Conservation (phyloP, 2,329 filamentous ascomycete species). For the Xylariaceae sp. region DNA sequence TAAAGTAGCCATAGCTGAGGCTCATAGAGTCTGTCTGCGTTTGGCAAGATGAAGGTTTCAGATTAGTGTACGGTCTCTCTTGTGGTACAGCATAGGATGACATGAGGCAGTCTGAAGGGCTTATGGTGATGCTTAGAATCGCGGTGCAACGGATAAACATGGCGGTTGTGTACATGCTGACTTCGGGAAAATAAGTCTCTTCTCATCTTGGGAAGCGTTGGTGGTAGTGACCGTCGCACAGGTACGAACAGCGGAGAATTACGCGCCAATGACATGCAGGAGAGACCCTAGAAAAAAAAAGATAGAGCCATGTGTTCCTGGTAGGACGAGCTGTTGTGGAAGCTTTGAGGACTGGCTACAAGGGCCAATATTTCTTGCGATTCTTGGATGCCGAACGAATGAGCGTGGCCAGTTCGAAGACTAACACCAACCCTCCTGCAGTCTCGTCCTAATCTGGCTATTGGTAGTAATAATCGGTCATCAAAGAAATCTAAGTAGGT, state of each 20-base stretch:
- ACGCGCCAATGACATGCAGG: slow-evolving; percentile 35
- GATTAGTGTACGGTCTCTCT: slow-evolving; percentile 40
- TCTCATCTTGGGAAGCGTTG: slow-evolving; percentile 41
- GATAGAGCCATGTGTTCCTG: slow-evolving; percentile 41
- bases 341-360: slow-evolving; percentile 1
- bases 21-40: slow-evolving; percentile 27
- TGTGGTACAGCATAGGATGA: slow-evolving; percentile 45
- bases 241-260: slow-evolving; percentile 42
- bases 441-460: background rate
- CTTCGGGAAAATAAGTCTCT: slow-evolving; percentile 45
- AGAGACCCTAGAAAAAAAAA: slow-evolving; percentile 10
- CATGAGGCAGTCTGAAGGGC: slow-evolving; percentile 35
- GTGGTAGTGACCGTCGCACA: slow-evolving; percentile 38
- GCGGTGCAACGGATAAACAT: slow-evolving; percentile 38
- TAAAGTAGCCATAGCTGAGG: slow-evolving; percentile 32
- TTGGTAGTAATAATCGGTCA: too few species aligned
- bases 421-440: background rate
- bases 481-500: too few species aligned
- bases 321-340: slow-evolving; percentile 36
- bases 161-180: slow-evolving; percentile 46
- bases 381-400: background rate
- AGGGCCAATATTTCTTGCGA: background rate
- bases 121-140: slow-evolving; percentile 28
- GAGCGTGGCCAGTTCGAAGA: background rate
- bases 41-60: slow-evolving; percentile 41